Conservation (phyloP, 192 early-diverging fungal species). For the Coemansia sp. region DNA sequence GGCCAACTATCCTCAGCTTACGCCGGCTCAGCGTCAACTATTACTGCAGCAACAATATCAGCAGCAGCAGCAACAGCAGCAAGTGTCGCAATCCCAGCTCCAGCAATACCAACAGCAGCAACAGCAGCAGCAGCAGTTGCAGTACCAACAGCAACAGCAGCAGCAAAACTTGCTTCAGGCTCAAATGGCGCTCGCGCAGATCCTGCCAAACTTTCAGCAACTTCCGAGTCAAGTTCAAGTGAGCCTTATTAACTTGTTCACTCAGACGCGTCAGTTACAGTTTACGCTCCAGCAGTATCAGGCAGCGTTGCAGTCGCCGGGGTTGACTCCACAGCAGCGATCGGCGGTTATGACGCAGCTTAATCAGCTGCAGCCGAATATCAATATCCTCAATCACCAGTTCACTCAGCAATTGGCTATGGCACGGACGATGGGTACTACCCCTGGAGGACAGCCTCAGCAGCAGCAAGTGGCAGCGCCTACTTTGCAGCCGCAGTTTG, state of each 20-base stretch:
- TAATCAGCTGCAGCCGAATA: conserved; percentile 20
- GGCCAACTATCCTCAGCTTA: conserved; percentile 21
- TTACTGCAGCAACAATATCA: conserved; percentile 21
- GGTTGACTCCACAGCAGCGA: conserved; percentile 35
- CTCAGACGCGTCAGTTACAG: conserved; percentile 19
- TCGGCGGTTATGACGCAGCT: conserved; percentile 8
- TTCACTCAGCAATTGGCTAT: conserved; percentile 10
- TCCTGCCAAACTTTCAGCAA: conserved; percentile 29
- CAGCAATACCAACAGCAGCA: conserved; percentile 5
- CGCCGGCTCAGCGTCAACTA: conserved; percentile 37
- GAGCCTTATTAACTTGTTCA: conserved; percentile 9
- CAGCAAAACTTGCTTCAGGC: conserved; percentile 39
- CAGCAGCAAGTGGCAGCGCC: conserved; percentile 11
- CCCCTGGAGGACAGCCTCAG: not conserved
- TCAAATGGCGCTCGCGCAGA: conserved; percentile 28
- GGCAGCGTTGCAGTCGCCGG: conserved; percentile 6
- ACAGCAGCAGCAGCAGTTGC: conserved; percentile 14
- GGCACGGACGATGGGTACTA: conserved; percentile 6
- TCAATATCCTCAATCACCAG: conserved; percentile 18
- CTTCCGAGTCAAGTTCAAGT: conserved; percentile 24
- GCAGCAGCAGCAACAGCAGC: conserved; percentile 12
- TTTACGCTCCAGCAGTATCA: conserved; percentile 16
- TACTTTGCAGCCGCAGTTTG: not conserved
- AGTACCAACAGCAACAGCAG: conserved; percentile 32
- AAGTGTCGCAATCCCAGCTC: not conserved